Evolutionary conservation across 345 rosid species (phyloP).

Genomic region (Eucalyptus sp.): DNA sequence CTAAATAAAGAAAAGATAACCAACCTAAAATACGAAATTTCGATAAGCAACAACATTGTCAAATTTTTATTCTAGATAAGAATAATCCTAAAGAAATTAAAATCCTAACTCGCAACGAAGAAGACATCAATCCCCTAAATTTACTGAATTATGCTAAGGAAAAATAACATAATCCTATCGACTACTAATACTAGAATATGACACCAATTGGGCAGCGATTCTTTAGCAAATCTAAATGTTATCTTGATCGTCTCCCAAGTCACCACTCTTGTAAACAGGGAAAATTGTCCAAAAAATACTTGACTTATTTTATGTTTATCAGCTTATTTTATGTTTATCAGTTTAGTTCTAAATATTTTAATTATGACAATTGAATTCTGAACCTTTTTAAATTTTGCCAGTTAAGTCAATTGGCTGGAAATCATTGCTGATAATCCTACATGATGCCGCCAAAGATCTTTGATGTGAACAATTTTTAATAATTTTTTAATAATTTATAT

Average conservation of each 20-base stretch:
- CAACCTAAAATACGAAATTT: not conserved
- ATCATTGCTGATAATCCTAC: too few species aligned
- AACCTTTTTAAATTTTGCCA: too few species aligned
- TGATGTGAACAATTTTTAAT: too few species aligned
- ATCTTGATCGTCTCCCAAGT: not conserved
- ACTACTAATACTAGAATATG: not conserved
- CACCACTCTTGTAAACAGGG: not conserved
- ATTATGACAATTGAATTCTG: too few species aligned
- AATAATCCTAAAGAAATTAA: not conserved
- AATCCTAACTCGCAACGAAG: not conserved
- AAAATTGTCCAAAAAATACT: too few species aligned
- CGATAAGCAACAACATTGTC: not conserved
- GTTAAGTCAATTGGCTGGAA: fast-evolving
- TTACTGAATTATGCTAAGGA: not conserved
- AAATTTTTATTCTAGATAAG: not conserved
- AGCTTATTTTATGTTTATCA: too few species aligned
- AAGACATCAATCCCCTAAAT: not conserved
- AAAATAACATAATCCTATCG: not conserved
- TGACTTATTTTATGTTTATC: too few species aligned
- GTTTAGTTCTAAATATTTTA: too few species aligned
- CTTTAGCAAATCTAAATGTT: not conserved
- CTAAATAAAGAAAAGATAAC: not conserved
- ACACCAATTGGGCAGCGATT: not conserved
- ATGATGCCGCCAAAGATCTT: fast-evolving
- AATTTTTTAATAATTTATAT: too few species aligned